phyloP scores from a whole-genome alignment of 768 basidiomycete species.

The Tulasnella sp. region DNA sequence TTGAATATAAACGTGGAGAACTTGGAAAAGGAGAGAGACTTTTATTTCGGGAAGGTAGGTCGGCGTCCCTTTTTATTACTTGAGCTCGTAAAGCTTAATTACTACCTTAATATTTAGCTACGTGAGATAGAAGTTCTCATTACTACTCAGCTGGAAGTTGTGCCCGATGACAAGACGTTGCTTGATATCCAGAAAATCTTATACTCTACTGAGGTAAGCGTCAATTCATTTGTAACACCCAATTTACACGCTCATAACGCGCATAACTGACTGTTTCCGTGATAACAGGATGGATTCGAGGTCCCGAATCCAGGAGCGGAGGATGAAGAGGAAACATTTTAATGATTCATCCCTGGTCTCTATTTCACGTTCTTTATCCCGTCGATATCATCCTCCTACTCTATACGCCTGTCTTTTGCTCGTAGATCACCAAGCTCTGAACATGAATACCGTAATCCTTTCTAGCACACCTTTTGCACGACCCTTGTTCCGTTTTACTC shows the following conservation, averaged over 20 bases:
- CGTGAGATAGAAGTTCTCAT: constrained; percentile 93
- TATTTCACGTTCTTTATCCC: too few relatives aligned
- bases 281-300: constrained; percentile 11
- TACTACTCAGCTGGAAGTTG: constrained; percentile 57
- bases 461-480: too few relatives aligned
- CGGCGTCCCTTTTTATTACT: constrained; percentile 2
- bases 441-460: too few relatives aligned
- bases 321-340: constrained; percentile 14
- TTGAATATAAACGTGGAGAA: constrained; percentile 72
- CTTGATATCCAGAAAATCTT: constrained; percentile 81
- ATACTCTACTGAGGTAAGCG: constrained; percentile 33
- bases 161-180: constrained; percentile 45
- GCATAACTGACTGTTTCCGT: background rate
- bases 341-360: too few relatives aligned
- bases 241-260: background rate
- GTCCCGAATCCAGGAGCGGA: constrained; percentile 5
- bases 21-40: constrained; percentile 93
- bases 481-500: too few relatives aligned
- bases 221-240: background rate
- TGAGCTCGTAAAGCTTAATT: background rate
- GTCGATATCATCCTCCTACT: too few relatives aligned
- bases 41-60: constrained; percentile 92
- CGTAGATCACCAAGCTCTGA: too few relatives aligned
- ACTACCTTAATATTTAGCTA: constrained; percentile 38
- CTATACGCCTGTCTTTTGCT: too few relatives aligned